A percentile compares a stretch with the other conserved stretches of the same genome.
Evolutionary conservation across 2,329 filamentous ascomycete species (phyloP).

Genomic region (Orbilia oligospora): DNA sequence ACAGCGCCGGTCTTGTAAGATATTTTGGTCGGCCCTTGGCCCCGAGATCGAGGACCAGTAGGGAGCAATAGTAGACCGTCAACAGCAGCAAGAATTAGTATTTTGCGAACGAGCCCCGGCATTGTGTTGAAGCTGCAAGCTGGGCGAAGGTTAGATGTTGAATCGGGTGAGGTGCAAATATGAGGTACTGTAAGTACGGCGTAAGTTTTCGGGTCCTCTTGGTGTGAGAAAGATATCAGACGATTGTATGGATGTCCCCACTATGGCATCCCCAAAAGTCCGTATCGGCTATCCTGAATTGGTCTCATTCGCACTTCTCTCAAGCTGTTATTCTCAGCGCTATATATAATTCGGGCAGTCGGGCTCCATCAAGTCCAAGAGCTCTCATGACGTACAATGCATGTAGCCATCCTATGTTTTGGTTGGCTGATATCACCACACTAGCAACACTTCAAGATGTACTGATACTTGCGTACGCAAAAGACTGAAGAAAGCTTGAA

Average conservation of each 20-base stretch:
- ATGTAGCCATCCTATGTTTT: slow-evolving; percentile 43
- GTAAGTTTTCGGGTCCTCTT: slow-evolving; percentile 26
- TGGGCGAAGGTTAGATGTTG: slow-evolving; percentile 51
- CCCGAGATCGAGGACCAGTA: slow-evolving; percentile 69
- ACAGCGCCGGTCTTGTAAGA: slow-evolving; percentile 76
- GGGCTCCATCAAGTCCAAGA: slow-evolving; percentile 34
- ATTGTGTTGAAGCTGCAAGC: slow-evolving; percentile 69
- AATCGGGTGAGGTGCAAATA: slow-evolving; percentile 41
- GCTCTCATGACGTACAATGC: slow-evolving; percentile 61
- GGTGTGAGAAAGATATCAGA: slow-evolving; percentile 21
- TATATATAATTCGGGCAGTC: slow-evolving; percentile 36
- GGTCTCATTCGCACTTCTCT: slow-evolving; percentile 31
- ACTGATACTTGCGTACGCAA: background rate
- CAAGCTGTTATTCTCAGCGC: slow-evolving; percentile 19
- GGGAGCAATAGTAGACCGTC: slow-evolving; percentile 86
- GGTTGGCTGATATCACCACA: slow-evolving; percentile 42
- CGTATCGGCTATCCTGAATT: slow-evolving; percentile 54
- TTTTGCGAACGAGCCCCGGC: slow-evolving; percentile 83
- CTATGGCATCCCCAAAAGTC: slow-evolving; percentile 21
- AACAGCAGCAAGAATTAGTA: slow-evolving; percentile 82
- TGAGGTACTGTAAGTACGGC: background rate
- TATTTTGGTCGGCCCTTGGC: slow-evolving; percentile 74
- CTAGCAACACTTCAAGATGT: slow-evolving; percentile 15
- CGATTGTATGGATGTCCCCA: slow-evolving; percentile 21
- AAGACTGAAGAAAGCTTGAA: background rate